Evolutionary conservation across 2,329 filamentous ascomycete species (phyloP).

Genomic region (Colletotrichum somersetense): DNA sequence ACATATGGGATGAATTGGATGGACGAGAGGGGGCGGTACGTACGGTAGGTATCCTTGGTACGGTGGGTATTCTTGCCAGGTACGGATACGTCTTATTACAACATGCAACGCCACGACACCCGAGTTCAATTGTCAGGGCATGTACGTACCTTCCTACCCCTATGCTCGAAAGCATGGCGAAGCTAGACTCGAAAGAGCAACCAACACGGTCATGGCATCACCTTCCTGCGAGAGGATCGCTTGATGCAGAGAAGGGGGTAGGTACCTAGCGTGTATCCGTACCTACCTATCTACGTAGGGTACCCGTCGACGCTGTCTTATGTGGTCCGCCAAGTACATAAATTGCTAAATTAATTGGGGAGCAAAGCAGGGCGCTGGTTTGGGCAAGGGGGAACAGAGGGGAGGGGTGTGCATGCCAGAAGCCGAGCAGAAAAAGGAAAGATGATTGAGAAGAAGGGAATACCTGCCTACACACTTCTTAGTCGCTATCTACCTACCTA

Average conservation of each 20-base stretch:
- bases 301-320: neutral
- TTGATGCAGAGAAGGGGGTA: neutral
- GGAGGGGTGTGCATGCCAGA: neutral
- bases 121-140: neutral
- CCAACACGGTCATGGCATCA: neutral
- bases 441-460: neutral
- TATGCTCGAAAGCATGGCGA: neutral
- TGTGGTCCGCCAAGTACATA: conserved; percentile 6
- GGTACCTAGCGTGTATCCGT: too few species aligned
- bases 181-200: conserved; percentile 12
- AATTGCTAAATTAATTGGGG: conserved; percentile 20
- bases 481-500: too few species aligned
- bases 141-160: neutral
- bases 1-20: conserved; percentile 9
- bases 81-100: too few species aligned
- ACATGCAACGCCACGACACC: conserved; percentile 8
- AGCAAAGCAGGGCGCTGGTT: neutral
- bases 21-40: neutral
- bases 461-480: too few species aligned
- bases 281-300: too few species aligned
- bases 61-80: too few species aligned
- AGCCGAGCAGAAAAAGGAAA: neutral
- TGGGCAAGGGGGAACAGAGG: neutral
- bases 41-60: conserved; percentile 1
- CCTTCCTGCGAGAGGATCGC: neutral